Evolutionary conservation across 1,284 basidiomycete species (phyloP).

Genomic region (Heterobasidion irregulare): DNA sequence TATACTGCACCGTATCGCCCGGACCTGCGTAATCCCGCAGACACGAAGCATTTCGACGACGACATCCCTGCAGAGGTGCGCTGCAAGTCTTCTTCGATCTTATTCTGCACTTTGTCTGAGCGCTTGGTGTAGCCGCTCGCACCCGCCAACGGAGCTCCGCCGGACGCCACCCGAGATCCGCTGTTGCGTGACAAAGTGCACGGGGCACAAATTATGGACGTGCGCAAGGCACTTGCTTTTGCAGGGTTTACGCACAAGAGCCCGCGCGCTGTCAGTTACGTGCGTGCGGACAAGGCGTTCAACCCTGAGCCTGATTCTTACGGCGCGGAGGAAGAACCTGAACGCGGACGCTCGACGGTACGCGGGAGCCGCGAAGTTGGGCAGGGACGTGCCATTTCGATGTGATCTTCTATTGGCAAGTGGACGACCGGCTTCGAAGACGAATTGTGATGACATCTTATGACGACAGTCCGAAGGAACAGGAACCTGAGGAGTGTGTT

Average conservation of each 20-base stretch:
- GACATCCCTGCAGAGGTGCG: slow-evolving; percentile 87
- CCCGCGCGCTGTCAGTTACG: slow-evolving; percentile 67
- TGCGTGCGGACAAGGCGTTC: slow-evolving; percentile 65
- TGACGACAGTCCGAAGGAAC: background rate
- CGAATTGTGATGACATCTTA: slow-evolving; percentile 1
- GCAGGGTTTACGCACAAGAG: slow-evolving; percentile 87
- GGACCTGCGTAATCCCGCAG: slow-evolving; percentile 68
- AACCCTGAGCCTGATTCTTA: slow-evolving; percentile 43
- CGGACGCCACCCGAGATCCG: slow-evolving; percentile 82
- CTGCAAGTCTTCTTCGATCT: slow-evolving; percentile 2
- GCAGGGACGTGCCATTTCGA: slow-evolving; percentile 69
- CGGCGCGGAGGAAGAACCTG: slow-evolving; percentile 36
- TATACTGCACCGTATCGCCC: slow-evolving; percentile 85
- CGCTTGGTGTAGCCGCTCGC: slow-evolving; percentile 60
- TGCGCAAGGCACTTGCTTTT: slow-evolving; percentile 87
- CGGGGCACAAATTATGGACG: slow-evolving; percentile 79
- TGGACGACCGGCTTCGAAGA: background rate
- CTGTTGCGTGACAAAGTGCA: slow-evolving; percentile 79
- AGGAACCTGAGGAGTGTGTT: background rate
- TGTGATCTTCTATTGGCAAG: slow-evolving; percentile 28
- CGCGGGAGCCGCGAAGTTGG: slow-evolving; percentile 50
- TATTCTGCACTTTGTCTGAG: background rate
- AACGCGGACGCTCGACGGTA: slow-evolving; percentile 53
- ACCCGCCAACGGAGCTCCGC: slow-evolving; percentile 78
- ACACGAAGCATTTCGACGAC: slow-evolving; percentile 87